Conservation (phyloP, 1,139 yeast genomes). For the Taphrina betulina region DNA sequence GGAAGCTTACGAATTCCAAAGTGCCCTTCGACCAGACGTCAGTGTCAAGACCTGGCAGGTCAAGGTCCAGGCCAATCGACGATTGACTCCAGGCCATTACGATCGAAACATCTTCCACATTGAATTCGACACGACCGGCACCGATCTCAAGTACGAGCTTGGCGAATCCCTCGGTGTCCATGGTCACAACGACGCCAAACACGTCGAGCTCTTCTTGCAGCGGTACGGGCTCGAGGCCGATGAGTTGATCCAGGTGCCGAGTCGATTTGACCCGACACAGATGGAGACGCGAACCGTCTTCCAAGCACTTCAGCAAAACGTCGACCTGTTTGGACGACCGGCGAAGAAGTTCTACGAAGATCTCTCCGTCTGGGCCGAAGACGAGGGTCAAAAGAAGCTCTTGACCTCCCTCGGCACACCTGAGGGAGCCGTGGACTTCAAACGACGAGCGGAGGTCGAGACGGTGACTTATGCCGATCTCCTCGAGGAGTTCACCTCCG, state of each 20-base stretch:
- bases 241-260: constrained; percentile 66
- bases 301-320: constrained; percentile 73
- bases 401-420: constrained; percentile 66
- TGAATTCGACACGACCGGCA: constrained; percentile 86
- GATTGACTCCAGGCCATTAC: constrained; percentile 89
- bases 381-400: constrained; percentile 62
- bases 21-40: constrained; percentile 79
- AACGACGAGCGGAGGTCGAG: constrained; percentile 80
- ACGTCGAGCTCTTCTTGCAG: constrained; percentile 66
- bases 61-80: constrained; percentile 84
- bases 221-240: constrained; percentile 72
- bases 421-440: constrained; percentile 83
- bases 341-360: constrained; percentile 91
- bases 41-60: constrained; percentile 83
- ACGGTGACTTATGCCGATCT: constrained; percentile 79
- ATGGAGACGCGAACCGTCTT: constrained; percentile 75
- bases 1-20: constrained; percentile 65
- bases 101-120: constrained; percentile 95
- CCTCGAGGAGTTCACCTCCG: constrained; percentile 75
- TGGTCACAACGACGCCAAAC: constrained; percentile 71
- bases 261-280: constrained; percentile 59
- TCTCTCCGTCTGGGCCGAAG: constrained; percentile 69
- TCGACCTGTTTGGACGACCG: constrained; percentile 91
- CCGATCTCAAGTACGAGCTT: constrained; percentile 85
- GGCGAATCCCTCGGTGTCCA: constrained; percentile 98